Conservation (phyloP, 257 asterid species). For the Solanum clarkiae region DNA sequence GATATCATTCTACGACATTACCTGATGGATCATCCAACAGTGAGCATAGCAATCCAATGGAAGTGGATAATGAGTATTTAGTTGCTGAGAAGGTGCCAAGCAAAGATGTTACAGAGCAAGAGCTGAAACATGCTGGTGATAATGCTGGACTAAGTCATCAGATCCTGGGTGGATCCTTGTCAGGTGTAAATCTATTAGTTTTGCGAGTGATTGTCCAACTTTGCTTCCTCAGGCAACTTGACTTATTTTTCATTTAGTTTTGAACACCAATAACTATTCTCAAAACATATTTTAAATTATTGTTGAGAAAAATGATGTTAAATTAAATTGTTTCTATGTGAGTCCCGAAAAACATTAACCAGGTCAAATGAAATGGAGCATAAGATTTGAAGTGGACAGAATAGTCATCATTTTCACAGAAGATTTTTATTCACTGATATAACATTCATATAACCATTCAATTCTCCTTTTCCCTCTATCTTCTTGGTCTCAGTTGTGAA, state of each 20-base stretch:
- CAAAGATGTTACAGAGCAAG: conserved; percentile 10
- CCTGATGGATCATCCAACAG: conserved; percentile 5
- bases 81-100: conserved; percentile 13
- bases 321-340: neutral
- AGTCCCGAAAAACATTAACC: neutral
- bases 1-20: neutral
- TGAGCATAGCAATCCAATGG: conserved; percentile 9
- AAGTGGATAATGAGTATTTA: conserved; percentile 4
- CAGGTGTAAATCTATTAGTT: conserved; percentile 29
- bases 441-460: neutral
- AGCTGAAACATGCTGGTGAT: conserved; percentile 7
- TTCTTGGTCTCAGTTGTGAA: neutral
- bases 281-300: neutral
- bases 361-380: neutral
- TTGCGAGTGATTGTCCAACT: neutral
- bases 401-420: neutral
- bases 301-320: neutral
- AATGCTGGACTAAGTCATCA: conserved; percentile 1
- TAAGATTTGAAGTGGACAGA: neutral
- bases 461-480: neutral
- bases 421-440: neutral
- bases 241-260: neutral
- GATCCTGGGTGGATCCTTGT: conserved; percentile 17
- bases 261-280: neutral
- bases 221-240: neutral